Evolutionary conservation across 2,329 filamentous ascomycete species (phyloP), one percentile per base, ranked within the genome.

Genomic region (Trichocomaceae sp.): DNA sequence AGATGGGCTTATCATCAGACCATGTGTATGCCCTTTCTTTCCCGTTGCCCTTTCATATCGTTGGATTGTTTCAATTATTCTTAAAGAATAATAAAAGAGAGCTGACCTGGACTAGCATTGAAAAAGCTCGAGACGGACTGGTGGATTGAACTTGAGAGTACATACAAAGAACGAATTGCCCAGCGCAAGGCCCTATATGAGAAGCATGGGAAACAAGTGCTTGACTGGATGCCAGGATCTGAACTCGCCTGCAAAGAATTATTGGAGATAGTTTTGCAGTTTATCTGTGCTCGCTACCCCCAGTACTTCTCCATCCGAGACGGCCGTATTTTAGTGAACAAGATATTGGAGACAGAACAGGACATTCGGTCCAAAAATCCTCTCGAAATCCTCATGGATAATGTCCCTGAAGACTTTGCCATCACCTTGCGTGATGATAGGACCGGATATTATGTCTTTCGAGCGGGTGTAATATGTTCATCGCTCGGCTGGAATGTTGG

Each of bases 1-100:
- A 72, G 90, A 63, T 95, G 90, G 90, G 75, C 79, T 0, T 95
- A 95, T 65, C 88, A 93, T 66, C 90, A 95, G 66, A 95, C 89
- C 0, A 95, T 95, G 90, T 88, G 88, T 92, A 80, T 62, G 85
- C 77, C 46, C 37, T 50, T 15, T 26, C 37, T 50, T 15, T 26
- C 26, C 3, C 26, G 5, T 12, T 15, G 20, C 5, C 37, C 55
- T 17, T 55, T 39, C 17, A 15, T 4, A 47, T 42, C 37, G 10
- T 15, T 39, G n/a, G 19, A 17, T 39, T 39, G 5, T n/a, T 39
- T 39, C 13, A n/a, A n/a, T 42, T 45, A 13, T 45, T 45, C 5
- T 5, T 20, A 13, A 9, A 3, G 12, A 26, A 7, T 6, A 31
- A 33, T 5, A 10, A 20, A 15, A 42, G 1, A 23, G 26, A 48